Evolutionary conservation across 1,284 basidiomycete genomes (phyloP), one percentile per base, ranked within the genome.

Genomic region (Hymenochaete sp.): DNA sequence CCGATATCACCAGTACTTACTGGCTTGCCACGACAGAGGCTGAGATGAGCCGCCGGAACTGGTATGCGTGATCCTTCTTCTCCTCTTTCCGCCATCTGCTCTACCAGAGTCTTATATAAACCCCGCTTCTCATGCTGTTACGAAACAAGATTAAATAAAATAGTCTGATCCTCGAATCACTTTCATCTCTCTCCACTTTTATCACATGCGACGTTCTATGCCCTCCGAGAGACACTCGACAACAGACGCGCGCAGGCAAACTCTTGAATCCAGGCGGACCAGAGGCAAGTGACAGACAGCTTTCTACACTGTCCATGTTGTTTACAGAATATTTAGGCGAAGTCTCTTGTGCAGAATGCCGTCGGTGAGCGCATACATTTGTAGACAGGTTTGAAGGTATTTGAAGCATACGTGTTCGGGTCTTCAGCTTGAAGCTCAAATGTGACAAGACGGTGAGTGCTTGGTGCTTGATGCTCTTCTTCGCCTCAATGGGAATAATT

Each of bases 321-420:
- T n/a, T n/a, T n/a, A n/a, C n/a, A n/a, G n/a, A n/a, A n/a, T n/a
- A n/a, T n/a, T n/a, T n/a, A n/a, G 44, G 49, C 21, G 49, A 51
- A 27, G 40, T 51, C 14, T 46, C 49, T 3, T 51, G 49, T 25
- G 49, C 49, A 3, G 49, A 51, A 37, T 51, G 49, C 26, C 45
- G 45, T 19, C 35, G 49, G 49, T 51, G 31, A 27, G 45, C 16
- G 9, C 10, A 13, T 36, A 6, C 19, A n/a, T n/a, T n/a, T n/a
- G n/a, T n/a, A n/a, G n/a, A n/a, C n/a, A n/a, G n/a, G n/a, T n/a
- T n/a, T n/a, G n/a, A n/a, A n/a, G n/a, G 10, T 36, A 3, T 36
- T 16, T 36, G 35, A 27, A 10, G 16, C 26, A 28, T 16, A 29
- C 27, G 22, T 28, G 29, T 11, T 16, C n/a, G 13, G n/a, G 10